Evolutionary conservation across 1,284 basidiomycete species (phyloP), one percentile per base, ranked within the genome.

Genomic region (Tilletiopsis washingtonensis): DNA sequence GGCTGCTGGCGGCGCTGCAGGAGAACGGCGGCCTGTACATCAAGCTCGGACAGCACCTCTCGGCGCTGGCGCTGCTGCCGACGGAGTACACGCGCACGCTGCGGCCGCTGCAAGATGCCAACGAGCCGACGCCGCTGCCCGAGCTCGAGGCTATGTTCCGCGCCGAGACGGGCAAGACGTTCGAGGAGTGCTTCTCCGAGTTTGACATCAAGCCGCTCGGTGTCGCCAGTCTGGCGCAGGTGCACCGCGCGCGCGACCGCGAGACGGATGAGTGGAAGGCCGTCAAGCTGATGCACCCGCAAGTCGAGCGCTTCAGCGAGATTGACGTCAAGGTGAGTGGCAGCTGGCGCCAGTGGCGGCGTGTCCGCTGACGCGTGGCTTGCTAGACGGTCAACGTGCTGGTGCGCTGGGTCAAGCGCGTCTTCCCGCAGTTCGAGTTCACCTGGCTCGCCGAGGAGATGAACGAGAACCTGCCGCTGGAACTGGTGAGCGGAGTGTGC

Each of bases 221-320:
- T 5, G 90, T 94, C 7, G 91, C 91, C 4, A 91, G 77, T 4
- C 76, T 98, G 27, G 93, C 91, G 5, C 93, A 99, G 74, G 94
- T 98, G 5, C 94, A 98, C 75, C 81, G 85, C 17, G 94, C 85
- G 0, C 79, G 77, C 5, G 83, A 90, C 60, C 81, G 81, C 44
- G 50, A 64, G 42, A 67, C 64, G 5, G 68, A 66, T 19, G 49
- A 69, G 43, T 75, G 78, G 40, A 89, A 93, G n/a, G 94, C 94
- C 11, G 84, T 98, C 53, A 99, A 99, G 82, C 74, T 98, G 40
- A 93, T 98, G 79, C 94, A 98, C 74, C 91, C 94, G 3, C 86
- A 88, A 71, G 79, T 99, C 3, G 83, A 85, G 42, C 91, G 96
- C 68, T 99, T 96, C 73, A 88, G 85, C 53, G 81, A 86, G 77